These are phyloP conservation scores for Neophaeococcomyces aloes DNA, from an alignment of 2,329 filamentous ascomycete species.

Conservation along the genomic window DNA sequence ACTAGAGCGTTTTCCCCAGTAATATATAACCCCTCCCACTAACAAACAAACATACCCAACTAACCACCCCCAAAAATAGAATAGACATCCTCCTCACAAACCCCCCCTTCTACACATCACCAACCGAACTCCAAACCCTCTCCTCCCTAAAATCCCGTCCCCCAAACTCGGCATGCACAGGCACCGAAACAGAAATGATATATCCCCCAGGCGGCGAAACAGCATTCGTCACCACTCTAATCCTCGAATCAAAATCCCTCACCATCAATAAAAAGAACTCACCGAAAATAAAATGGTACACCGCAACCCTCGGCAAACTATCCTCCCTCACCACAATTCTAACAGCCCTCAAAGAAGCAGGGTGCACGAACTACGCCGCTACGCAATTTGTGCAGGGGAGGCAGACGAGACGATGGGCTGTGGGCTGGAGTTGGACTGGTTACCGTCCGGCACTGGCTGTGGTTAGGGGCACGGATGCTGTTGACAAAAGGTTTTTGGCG, in stretches of 20 bases:
- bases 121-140: conserved; percentile 55
- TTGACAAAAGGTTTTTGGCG: conserved; percentile 43
- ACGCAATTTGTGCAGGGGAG: conserved; percentile 67
- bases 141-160: conserved; percentile 56
- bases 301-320: conserved; percentile 77
- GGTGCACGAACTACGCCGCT: conserved; percentile 68
- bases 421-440: conserved; percentile 74
- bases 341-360: conserved; percentile 46
- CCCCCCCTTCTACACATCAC: conserved; percentile 81
- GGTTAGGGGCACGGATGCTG: conserved; percentile 25
- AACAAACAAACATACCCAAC: neutral
- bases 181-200: conserved; percentile 76
- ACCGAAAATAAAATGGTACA: conserved; percentile 73
- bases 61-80: no score
- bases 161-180: conserved; percentile 61
- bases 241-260: conserved; percentile 45
- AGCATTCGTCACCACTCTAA: conserved; percentile 59
- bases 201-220: conserved; percentile 61
- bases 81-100: conserved; percentile 89
- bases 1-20: conserved; percentile 29
- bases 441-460: conserved; percentile 51
- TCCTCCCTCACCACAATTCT: conserved; percentile 50
- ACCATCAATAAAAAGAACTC: conserved; percentile 4
- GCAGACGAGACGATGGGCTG: conserved; percentile 72
- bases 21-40: conserved; percentile 4